Evolutionary conservation across 805 yeast species (phyloP).

Genomic region (Hanseniaspora nectarophila): DNA sequence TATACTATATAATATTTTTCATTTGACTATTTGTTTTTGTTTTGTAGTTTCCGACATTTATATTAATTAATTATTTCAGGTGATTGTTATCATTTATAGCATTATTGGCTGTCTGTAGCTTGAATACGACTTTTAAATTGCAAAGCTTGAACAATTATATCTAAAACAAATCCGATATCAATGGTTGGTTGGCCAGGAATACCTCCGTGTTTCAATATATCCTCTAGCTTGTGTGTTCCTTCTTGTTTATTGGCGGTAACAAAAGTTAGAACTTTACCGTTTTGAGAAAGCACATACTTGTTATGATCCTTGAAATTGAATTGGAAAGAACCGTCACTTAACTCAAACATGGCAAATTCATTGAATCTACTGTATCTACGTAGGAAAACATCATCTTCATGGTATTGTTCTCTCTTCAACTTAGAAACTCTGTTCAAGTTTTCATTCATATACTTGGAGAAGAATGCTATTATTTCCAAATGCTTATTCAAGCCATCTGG

Average conservation of each 20-base stretch:
- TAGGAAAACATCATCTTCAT: slow-evolving; percentile 59
- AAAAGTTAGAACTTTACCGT: slow-evolving; percentile 67
- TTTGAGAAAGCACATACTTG: slow-evolving; percentile 66
- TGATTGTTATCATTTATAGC: not conserved
- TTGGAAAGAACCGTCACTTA: slow-evolving; percentile 85
- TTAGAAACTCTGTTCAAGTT: slow-evolving; percentile 68
- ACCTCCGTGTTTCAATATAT: slow-evolving; percentile 37
- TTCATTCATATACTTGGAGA: slow-evolving; percentile 83
- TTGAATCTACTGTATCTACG: slow-evolving; percentile 72
- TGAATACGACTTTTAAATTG: slow-evolving; percentile 27
- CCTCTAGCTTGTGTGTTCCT: slow-evolving; percentile 48
- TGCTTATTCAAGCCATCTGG: slow-evolving; percentile 51
- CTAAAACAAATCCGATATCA: slow-evolving; percentile 36
- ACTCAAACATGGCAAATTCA: slow-evolving; percentile 78
- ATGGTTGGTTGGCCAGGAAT: slow-evolving; percentile 39
- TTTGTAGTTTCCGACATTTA: slow-evolving; percentile 2
- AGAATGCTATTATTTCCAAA: slow-evolving; percentile 75
- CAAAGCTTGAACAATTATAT: slow-evolving; percentile 56
- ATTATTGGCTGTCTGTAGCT: slow-evolving; percentile 17
- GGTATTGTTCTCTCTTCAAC: slow-evolving; percentile 39
- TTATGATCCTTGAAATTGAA: slow-evolving; percentile 93
- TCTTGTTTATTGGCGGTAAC: slow-evolving; percentile 67
- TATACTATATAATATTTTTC: not conserved
- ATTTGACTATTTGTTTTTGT: not conserved
- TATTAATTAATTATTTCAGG: not conserved